phyloP scores from a whole-genome alignment of 495 filamentous ascomycete genomes.

The Aspergillus heteromorphus region DNA sequence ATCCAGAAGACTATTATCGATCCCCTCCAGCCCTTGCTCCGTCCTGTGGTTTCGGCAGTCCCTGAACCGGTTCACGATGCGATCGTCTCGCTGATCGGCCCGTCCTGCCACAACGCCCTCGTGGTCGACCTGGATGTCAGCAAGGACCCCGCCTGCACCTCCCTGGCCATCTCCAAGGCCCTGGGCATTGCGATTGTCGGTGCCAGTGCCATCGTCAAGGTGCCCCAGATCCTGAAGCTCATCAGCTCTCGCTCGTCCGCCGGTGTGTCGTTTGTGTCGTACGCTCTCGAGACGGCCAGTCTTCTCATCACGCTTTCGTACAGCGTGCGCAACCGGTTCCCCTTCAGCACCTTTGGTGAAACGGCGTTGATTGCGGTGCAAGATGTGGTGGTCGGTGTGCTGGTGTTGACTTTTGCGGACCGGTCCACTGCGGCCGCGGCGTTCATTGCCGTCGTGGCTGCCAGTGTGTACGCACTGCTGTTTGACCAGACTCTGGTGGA shows the following conservation, averaged over 20 bases:
- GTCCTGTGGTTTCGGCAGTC: slow-evolving; percentile 73
- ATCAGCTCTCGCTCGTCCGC: slow-evolving; percentile 68
- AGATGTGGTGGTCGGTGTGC: slow-evolving; percentile 78
- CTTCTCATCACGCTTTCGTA: slow-evolving; percentile 86
- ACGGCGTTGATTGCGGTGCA: slow-evolving; percentile 84
- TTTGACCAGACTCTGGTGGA: slow-evolving; percentile 64
- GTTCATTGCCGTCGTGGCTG: slow-evolving; percentile 71
- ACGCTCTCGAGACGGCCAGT: slow-evolving; percentile 80
- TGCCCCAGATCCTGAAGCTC: slow-evolving; percentile 92
- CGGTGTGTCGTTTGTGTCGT: slow-evolving; percentile 83
- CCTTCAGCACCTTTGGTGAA: slow-evolving; percentile 95
- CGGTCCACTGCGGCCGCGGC: slow-evolving; percentile 55
- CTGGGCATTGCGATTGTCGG: slow-evolving; percentile 90
- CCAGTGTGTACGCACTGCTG: slow-evolving; percentile 57
- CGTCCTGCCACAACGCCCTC: slow-evolving; percentile 75
- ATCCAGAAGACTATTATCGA: slow-evolving; percentile 50
- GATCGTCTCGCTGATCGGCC: slow-evolving; percentile 73
- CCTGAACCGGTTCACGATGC: slow-evolving; percentile 71
- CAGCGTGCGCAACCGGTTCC: slow-evolving; percentile 82
- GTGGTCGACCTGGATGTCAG: slow-evolving; percentile 73
- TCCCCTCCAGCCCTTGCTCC: slow-evolving; percentile 59
- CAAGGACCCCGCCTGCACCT: slow-evolving; percentile 66
- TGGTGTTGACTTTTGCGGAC: slow-evolving; percentile 77
- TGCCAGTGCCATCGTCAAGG: slow-evolving; percentile 84
- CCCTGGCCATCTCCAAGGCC: slow-evolving; percentile 82